Conservation (phyloP, 306 rosid species). For the Myrica gale region DNA sequence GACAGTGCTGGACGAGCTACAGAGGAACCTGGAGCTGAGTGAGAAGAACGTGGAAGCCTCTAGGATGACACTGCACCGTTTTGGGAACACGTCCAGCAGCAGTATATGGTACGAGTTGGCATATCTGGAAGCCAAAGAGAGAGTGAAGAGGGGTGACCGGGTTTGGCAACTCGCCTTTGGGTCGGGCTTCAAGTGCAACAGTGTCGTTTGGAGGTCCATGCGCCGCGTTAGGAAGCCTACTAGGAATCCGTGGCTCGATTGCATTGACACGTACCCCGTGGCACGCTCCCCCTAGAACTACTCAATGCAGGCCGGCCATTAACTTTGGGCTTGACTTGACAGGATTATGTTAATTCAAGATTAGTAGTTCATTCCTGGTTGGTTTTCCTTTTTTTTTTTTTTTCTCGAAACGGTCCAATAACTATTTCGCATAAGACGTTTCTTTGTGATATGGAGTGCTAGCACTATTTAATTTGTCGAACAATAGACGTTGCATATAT, state of each 20-base stretch:
- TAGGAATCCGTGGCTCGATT: conserved; percentile 77
- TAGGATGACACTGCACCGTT: conserved; percentile 78
- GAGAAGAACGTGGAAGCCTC: conserved; percentile 85
- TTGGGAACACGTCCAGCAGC: conserved; percentile 95
- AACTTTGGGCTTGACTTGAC: no score
- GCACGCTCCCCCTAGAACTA: conserved; percentile 5
- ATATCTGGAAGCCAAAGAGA: conserved; percentile 84
- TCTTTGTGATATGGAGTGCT: no score
- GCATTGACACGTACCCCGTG: conserved; percentile 62
- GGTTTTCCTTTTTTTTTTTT: no score
- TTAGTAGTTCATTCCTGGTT: background rate
- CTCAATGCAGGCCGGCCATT: background rate
- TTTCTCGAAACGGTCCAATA: no score
- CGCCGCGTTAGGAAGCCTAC: conserved; percentile 54
- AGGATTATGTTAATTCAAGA: no score
- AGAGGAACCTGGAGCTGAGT: conserved; percentile 78
- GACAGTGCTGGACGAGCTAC: conserved; percentile 73
- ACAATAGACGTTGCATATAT: no score
- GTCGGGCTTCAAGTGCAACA: conserved; percentile 95
- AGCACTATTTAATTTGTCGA: no score
- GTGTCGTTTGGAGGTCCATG: conserved; percentile 78
- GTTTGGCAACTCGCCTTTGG: conserved; percentile 95
- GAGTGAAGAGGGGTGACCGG: conserved; percentile 73
- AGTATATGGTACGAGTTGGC: conserved; percentile 95
- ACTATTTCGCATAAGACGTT: no score